Percentiles rank a stretch among this genome's conserved stretches.
These are phyloP conservation scores for Trichocladium uniseriatum DNA, from an alignment of 495 filamentous ascomycete species.

Conservation along the genomic window DNA sequence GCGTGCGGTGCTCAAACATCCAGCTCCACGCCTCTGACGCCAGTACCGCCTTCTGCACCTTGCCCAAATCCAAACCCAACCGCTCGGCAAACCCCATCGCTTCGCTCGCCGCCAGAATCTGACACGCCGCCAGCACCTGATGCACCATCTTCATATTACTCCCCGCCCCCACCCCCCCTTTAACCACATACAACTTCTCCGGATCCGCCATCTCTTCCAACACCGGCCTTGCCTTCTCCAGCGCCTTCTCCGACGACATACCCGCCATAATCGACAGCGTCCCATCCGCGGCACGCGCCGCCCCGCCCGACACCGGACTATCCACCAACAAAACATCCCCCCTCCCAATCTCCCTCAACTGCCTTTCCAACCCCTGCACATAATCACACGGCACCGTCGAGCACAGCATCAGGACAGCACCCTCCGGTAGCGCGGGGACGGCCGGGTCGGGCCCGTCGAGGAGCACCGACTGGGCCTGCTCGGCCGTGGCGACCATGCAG, in stretches of 20 bases:
- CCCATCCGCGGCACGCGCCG: conserved; percentile 60
- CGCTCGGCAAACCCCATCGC: conserved; percentile 62
- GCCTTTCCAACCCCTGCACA: conserved; percentile 47
- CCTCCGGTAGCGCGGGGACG: conserved; percentile 43
- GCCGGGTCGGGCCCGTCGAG: conserved; percentile 53
- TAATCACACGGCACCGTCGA: conserved; percentile 67
- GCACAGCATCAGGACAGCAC: conserved; percentile 58
- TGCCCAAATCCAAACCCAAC: conserved; percentile 53
- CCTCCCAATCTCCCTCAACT: conserved; percentile 46
- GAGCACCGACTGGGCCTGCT: conserved; percentile 57
- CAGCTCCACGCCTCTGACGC: conserved; percentile 56
- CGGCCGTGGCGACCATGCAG: conserved; percentile 71
- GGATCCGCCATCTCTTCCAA: conserved; percentile 52
- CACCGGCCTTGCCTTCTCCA: conserved; percentile 50
- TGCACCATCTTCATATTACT: conserved; percentile 86
- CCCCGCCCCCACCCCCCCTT: conserved; percentile 65
- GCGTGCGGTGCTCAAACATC: conserved; percentile 73
- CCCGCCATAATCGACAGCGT: conserved; percentile 76
- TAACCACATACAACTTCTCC: conserved; percentile 62
- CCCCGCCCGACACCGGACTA: conserved; percentile 69
- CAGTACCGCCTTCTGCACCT: conserved; percentile 49
- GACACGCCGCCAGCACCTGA: conserved; percentile 68
- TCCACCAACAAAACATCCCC: conserved; percentile 63
- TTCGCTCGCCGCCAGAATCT: conserved; percentile 65
- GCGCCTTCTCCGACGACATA: conserved; percentile 45